Base-by-base conservation (phyloP, 2,329 filamentous ascomycete species). In the Rutstroemia sp. region DNA sequence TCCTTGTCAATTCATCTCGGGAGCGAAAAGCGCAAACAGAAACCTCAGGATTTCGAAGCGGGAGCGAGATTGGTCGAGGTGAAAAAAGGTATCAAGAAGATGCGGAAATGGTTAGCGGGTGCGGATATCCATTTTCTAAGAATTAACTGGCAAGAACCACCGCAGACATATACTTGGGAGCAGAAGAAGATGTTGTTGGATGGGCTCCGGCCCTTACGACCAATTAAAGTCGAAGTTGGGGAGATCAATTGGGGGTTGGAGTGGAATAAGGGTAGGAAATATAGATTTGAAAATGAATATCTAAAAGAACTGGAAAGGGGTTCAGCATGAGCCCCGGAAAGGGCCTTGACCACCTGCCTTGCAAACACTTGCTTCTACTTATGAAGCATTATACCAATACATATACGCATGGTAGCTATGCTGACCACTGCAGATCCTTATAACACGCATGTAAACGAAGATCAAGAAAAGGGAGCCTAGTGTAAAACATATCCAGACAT, bases 1-100 rank as follows among this genome's bases (percentile, higher is more conserved):
- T 57, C 64, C 21, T 37, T 67, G 2, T 60, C 59, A 19, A 60
- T 67, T 16, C 60, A 63, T 12, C 57, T 67, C 2, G 65, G 64
- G 9, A 56, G 54, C 38, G 65, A 67, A 51, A 66, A 71, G 51
- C 68, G 70, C 45, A 67, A 67, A 55, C 69, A 62, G 48, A 69
- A 68, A 61, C 71, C 67, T 1, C 56, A 61, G 19, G 65, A 65
- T 2, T 61, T 67, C 9, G 72, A 74, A 45, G 60, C 59, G 6
- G 58, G 57, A 7, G 89, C 80, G n/a, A 95, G 77, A 16, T 82
- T 80, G 50, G 88, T 77, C 53, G 84, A 83, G 53, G 83, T 87
- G 57, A 94, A 83, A 68, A 95, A 97, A 0, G 94, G 94, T 6
- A 59, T 67, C 9, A 63, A 60, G 56, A 67, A 67, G 46, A 34